These are phyloP conservation scores for Dipodascopsis uninucleata DNA, from an alignment of 805 yeast genomes.

Conservation along the genomic window DNA sequence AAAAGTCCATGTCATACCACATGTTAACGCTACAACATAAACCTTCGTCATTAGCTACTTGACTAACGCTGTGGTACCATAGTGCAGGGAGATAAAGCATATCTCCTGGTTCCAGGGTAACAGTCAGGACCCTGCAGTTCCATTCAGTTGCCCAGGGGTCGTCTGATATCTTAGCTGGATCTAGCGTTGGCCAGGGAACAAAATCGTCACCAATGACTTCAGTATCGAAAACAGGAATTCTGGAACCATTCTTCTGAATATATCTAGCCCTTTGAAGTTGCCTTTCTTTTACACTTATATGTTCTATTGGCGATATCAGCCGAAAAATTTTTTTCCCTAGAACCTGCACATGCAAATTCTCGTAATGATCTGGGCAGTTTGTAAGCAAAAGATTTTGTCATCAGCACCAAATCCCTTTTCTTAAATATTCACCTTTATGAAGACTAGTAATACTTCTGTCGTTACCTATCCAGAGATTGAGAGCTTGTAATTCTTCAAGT, in stretches of 20 bases:
- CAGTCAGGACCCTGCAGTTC: constrained; percentile 21
- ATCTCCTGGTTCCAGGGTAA: constrained; percentile 38
- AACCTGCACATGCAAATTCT: constrained; percentile 39
- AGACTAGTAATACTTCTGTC: constrained; percentile 30
- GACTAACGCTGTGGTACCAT: constrained; percentile 41
- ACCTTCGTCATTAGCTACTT: constrained; percentile 20
- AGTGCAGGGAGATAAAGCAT: constrained; percentile 40
- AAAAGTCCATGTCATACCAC: constrained; percentile 27
- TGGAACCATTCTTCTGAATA: not conserved
- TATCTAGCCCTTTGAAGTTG: too few species aligned
- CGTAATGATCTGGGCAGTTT: constrained; percentile 35
- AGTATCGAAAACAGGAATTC: not conserved
- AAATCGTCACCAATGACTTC: constrained; percentile 17
- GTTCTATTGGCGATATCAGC: constrained; percentile 36
- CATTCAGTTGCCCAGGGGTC: constrained; percentile 13
- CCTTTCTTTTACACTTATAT: constrained; percentile 17
- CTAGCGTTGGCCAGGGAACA: constrained; percentile 24
- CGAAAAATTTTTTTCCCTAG: constrained; percentile 36
- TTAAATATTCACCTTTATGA: constrained; percentile 18
- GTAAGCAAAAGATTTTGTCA: not conserved
- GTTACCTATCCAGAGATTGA: constrained; percentile 41
- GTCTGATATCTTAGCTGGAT: constrained; percentile 5
- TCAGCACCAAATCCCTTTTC: not conserved
- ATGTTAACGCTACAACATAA: constrained; percentile 22
- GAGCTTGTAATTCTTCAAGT: constrained; percentile 40